Percentiles rank a stretch among this genome's conserved stretches.
These are phyloP conservation scores for Larix sibirica DNA, from an alignment of 83 land plant species.

Conservation along the genomic window DNA sequence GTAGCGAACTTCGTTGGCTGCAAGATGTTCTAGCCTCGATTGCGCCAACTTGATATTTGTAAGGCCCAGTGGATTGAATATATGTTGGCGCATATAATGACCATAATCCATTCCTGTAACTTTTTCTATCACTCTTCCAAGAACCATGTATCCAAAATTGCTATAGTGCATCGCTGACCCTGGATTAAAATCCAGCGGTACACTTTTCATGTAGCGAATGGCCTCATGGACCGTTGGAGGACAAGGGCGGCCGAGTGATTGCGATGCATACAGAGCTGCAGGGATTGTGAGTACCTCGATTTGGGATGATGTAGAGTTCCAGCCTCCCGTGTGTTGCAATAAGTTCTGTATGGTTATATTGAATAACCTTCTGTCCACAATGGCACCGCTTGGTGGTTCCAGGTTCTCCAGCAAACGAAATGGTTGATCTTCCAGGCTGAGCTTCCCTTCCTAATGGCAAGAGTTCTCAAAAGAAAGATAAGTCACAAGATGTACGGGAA, in stretches of 20 bases:
- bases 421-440: neutral
- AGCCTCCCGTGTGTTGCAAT: neutral
- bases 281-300: neutral
- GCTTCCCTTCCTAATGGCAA: neutral
- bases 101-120: neutral
- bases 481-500: no score
- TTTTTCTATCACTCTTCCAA: constrained; percentile 1
- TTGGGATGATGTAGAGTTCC: neutral
- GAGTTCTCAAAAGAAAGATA: no score
- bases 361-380: neutral
- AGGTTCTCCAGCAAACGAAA: neutral
- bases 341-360: neutral
- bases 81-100: neutral
- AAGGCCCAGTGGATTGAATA: neutral
- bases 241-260: neutral
- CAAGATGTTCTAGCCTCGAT: neutral
- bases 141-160: neutral
- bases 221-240: neutral
- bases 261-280: neutral
- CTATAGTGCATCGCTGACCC: neutral
- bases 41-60: neutral
- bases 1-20: neutral
- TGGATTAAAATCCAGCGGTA: neutral
- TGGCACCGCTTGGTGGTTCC: neutral
- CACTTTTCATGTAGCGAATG: constrained; percentile 11